phyloP scores from a whole-genome alignment of 352 stramenopile genomes.

The Phytophthora pisi region DNA sequence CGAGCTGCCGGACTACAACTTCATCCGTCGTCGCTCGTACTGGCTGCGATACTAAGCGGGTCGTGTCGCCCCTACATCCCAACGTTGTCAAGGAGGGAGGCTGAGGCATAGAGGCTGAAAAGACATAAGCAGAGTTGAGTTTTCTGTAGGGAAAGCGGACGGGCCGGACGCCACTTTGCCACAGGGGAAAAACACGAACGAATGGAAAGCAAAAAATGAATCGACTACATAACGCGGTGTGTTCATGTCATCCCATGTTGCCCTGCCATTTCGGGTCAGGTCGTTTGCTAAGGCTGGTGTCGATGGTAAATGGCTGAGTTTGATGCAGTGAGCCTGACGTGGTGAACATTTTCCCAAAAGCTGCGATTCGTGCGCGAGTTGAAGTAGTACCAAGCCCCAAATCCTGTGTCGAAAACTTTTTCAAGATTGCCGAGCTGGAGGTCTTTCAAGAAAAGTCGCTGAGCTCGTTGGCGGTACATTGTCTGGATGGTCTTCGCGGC shows the following conservation, averaged over 20 bases:
- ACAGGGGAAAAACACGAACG: constrained; percentile 31
- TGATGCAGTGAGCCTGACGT: constrained; percentile 29
- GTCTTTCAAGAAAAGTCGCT: constrained; percentile 43
- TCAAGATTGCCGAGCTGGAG: constrained; percentile 45
- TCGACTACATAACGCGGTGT: constrained; percentile 23
- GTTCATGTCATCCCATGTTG: constrained; percentile 1
- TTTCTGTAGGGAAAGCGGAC: constrained; percentile 41
- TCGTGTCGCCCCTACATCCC: constrained; percentile 24
- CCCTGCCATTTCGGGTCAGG: not conserved
- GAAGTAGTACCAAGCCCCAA: constrained; percentile 60
- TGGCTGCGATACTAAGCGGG: constrained; percentile 93
- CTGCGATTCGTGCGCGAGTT: constrained; percentile 56
- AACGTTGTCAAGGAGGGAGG: constrained; percentile 35
- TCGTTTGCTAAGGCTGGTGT: not conserved
- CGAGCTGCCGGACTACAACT: constrained; percentile 99
- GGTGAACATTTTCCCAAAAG: constrained; percentile 55
- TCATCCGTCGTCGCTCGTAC: constrained; percentile 99
- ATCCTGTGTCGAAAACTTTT: constrained; percentile 48
- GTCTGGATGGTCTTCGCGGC: constrained; percentile 46
- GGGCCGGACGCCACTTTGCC: constrained; percentile 37
- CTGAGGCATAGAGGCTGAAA: constrained; percentile 42
- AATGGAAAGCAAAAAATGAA: constrained; percentile 40
- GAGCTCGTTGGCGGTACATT: constrained; percentile 42
- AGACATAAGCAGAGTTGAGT: constrained; percentile 33
- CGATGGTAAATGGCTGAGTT: constrained; percentile 30